These are phyloP conservation scores for Lentinula sp. DNA, from an alignment of 768 basidiomycete genomes.

Conservation along the genomic window DNA sequence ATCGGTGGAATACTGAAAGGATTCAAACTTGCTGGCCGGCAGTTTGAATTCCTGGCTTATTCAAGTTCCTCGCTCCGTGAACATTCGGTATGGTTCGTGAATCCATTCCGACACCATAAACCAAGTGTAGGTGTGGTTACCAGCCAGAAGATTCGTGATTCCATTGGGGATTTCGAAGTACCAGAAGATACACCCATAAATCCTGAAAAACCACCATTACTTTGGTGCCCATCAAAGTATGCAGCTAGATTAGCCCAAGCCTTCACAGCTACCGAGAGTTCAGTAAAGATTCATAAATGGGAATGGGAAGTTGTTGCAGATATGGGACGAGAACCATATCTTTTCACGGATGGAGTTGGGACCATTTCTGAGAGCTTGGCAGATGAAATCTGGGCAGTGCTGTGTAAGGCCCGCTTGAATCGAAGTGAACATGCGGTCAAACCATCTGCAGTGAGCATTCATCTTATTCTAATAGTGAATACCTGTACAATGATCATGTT, in stretches of 20 bases:
- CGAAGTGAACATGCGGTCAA: slow-evolving; percentile 27
- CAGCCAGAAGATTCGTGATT: slow-evolving; percentile 51
- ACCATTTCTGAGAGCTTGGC: slow-evolving; percentile 63
- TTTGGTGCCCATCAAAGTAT: slow-evolving; percentile 65
- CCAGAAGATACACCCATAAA: slow-evolving; percentile 12
- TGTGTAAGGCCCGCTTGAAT: slow-evolving; percentile 38
- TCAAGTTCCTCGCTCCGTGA: slow-evolving; percentile 72
- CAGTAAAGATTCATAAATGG: slow-evolving; percentile 44
- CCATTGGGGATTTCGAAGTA: slow-evolving; percentile 63
- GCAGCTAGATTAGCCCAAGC: slow-evolving; percentile 82
- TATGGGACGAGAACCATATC: slow-evolving; percentile 34
- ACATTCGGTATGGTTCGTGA: slow-evolving; percentile 81
- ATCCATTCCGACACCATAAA: slow-evolving; percentile 43
- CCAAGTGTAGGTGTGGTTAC: slow-evolving; percentile 36
- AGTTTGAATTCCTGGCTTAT: slow-evolving; percentile 79
- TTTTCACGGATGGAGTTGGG: slow-evolving; percentile 77
- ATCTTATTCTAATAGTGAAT: neutral
- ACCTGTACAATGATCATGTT: neutral
- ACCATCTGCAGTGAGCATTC: slow-evolving; percentile 55
- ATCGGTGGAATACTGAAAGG: slow-evolving; percentile 63
- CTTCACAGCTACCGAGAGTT: slow-evolving; percentile 77
- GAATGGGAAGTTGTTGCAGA: slow-evolving; percentile 67
- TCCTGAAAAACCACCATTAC: slow-evolving; percentile 17
- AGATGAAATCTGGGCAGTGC: slow-evolving; percentile 50
- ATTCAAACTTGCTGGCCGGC: slow-evolving; percentile 62